Evolutionary conservation across 306 rosid species (phyloP), one percentile per base, ranked within the genome.

Genomic region (Pyrus betulifolia): DNA sequence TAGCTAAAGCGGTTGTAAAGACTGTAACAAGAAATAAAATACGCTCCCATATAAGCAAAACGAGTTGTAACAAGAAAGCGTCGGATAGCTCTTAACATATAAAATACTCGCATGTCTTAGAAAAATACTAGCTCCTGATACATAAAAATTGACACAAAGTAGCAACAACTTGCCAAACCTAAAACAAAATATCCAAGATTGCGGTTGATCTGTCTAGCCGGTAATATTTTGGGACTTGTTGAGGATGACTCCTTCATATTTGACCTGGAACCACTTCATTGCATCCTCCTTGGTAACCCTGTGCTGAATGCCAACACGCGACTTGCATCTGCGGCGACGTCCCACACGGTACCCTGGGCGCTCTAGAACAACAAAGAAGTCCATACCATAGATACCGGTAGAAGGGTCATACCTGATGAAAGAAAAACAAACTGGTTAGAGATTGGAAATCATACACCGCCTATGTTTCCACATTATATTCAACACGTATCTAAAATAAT

Each of bases 261-360:
- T 89, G 70, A 89, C 89, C 75, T 87, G 91, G 82, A 89, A 89
- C 89, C 88, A 84, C 82, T 87, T 89, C 93, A 85, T 89, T 38
- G 93, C 74, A 22, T 85, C 90, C 11, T 89, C 91, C 76, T 87
- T 87, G 10, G 88, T 89, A 22, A 85, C 90, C 71, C 88, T 82
- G 68, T 87, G 87, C 67, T 89, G 88, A 77, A 87, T 87, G 62
- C 93, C 91, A 78, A 89, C 85, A 0, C 77, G 64, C 3, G 93
- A 76, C 86, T 89, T 89, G 84, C 89, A 85, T 54, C 85, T 68
- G 17, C 87, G 87, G 38, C 89, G 88, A 35, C 88, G 83, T 13
- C 89, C 93, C 21, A 87, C 91, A 45, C 89, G 78, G 70, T 85
- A 89, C 35, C 91, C 89, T 55, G 91, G 82, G 57, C 89, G 86